These are phyloP conservation scores for Myriosclerotinia scirpicola DNA, from an alignment of 2,329 filamentous ascomycete species.

Conservation along the genomic window DNA sequence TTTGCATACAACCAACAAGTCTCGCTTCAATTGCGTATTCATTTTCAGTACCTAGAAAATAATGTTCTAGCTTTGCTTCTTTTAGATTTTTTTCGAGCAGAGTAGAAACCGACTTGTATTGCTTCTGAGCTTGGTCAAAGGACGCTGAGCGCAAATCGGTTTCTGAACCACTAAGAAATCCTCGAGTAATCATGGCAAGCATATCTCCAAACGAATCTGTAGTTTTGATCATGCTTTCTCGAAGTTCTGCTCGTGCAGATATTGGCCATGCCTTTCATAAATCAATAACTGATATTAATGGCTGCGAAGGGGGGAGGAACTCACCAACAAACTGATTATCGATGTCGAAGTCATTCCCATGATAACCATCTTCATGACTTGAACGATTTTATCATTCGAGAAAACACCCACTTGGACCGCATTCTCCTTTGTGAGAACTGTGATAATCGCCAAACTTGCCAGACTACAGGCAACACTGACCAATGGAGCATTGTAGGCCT, in stretches of 20 bases:
- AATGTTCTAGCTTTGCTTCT: slow-evolving; percentile 90
- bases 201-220: slow-evolving; percentile 78
- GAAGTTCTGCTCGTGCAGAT: slow-evolving; percentile 72
- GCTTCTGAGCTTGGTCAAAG: slow-evolving; percentile 61
- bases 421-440: slow-evolving; percentile 86
- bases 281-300: not conserved
- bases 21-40: slow-evolving; percentile 77
- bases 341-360: slow-evolving; percentile 72
- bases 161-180: slow-evolving; percentile 81
- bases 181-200: slow-evolving; percentile 75
- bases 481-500: slow-evolving; percentile 72
- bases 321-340: slow-evolving; percentile 73
- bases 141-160: slow-evolving; percentile 68
- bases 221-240: slow-evolving; percentile 69
- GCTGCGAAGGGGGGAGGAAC: not conserved
- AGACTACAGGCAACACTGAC: slow-evolving; percentile 85
- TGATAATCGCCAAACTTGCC: slow-evolving; percentile 84
- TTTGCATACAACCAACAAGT: slow-evolving; percentile 81
- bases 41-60: slow-evolving; percentile 73
- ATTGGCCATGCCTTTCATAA: slow-evolving; percentile 54
- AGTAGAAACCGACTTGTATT: slow-evolving; percentile 66
- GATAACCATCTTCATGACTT: slow-evolving; percentile 81
- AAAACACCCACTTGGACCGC: slow-evolving; percentile 80
- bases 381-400: slow-evolving; percentile 75
- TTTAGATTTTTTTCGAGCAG: slow-evolving; percentile 74